Evolutionary conservation across 495 filamentous ascomycete genomes (phyloP), one percentile per base, ranked within the genome.

Genomic region (Hapsidospora chrysogenum): DNA sequence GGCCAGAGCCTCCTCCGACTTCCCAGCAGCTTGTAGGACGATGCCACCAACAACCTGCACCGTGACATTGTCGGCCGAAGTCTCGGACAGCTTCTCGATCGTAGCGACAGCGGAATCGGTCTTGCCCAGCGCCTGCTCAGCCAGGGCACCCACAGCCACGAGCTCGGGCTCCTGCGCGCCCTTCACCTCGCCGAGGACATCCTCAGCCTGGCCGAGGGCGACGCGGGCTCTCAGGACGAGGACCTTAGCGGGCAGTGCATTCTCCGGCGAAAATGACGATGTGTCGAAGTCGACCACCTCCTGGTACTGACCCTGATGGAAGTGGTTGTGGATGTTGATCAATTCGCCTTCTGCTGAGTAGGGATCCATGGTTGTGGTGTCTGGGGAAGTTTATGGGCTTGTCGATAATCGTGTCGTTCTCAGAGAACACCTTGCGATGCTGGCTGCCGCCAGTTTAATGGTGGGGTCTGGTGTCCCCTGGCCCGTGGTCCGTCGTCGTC

Each of bases 311-410:
- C 81, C 83, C 52, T 85, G 80, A 67, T 89, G 80, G 72, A 93
- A 95, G 64, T 81, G 72, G 61, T 79, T 92, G 71, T 89, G 82
- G 53, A 95, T 76, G 65, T 86, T 92, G 55, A 93, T 74, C 45
- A 97, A 74, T 62, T 97, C 89, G 64, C 84, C 85, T 64, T 95
- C 89, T 45, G 81, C 70, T 15, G 84, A 92, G 52, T 87, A 97
- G 40, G 87, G 89, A 65, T 97, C 89, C 82, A 92, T 92, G 33
- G 45, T 65, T 41, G 40, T 35, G 41, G 41, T 37, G n/a, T n/a
- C n/a, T n/a, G n/a, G n/a, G n/a, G n/a, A n/a, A n/a, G n/a, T n/a
- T n/a, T n/a, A n/a, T n/a, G n/a, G n/a, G n/a, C n/a, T n/a, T n/a
- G n/a, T n/a, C n/a, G n/a, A n/a, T n/a, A n/a, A n/a, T n/a, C n/a